A percentile compares a stretch with the other conserved stretches of the same genome.
Conservation (phyloP, 345 rosid species). For the Litchi chinensis region DNA sequence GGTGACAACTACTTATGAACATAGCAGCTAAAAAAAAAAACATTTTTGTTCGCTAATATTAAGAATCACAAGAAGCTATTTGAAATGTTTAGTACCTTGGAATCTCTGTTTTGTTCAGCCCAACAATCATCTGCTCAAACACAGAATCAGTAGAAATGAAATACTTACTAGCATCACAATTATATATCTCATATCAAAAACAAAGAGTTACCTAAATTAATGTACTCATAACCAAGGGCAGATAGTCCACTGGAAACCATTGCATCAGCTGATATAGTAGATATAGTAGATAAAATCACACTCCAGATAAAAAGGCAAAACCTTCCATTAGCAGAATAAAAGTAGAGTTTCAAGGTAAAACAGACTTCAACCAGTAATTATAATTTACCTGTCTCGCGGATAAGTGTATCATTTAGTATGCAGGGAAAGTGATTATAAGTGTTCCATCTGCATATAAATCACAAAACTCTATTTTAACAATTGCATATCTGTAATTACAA, state of each 20-base stretch:
- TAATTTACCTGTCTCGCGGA: conserved; percentile 39
- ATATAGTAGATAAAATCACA: neutral
- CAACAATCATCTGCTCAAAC: conserved; percentile 46
- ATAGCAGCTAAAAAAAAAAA: too few relatives aligned
- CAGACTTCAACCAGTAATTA: neutral
- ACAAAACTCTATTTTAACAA: neutral
- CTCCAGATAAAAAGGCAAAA: neutral
- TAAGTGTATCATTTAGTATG: conserved; percentile 39
- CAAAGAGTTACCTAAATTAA: conserved; percentile 42
- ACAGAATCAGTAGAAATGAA: neutral
- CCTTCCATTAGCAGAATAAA: too few relatives aligned
- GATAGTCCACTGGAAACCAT: conserved; percentile 50
- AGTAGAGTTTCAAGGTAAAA: neutral
- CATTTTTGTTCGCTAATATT: too few relatives aligned
- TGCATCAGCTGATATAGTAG: conserved; percentile 36
- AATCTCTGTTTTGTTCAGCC: conserved; percentile 46
- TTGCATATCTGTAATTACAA: neutral
- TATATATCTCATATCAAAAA: neutral
- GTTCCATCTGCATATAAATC: conserved; percentile 41
- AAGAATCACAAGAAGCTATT: too few relatives aligned
- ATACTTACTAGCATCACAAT: neutral
- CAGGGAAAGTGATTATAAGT: conserved; percentile 51
- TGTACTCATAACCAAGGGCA: conserved; percentile 43
- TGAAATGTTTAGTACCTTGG: conserved; percentile 24
- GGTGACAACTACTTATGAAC: too few relatives aligned